Evolutionary conservation across 345 rosid genomes (phyloP).

Genomic region (Draba incana): DNA sequence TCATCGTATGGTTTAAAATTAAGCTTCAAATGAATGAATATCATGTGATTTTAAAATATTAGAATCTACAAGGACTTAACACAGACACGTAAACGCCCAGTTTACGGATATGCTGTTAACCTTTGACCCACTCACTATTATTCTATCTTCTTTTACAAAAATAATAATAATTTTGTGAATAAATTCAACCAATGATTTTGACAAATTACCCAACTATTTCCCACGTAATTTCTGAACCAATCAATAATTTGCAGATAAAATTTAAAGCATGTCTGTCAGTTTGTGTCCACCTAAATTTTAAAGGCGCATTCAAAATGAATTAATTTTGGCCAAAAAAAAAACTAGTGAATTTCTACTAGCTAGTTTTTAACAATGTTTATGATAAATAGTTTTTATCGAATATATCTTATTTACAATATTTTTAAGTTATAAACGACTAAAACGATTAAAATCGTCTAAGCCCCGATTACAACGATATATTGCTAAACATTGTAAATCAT

Average conservation of each 20-base stretch:
- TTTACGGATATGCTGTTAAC: slow-evolving; percentile 6
- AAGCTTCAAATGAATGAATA: background rate
- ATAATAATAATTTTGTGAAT: too few relatives aligned
- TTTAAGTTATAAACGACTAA: too few relatives aligned
- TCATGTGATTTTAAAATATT: background rate
- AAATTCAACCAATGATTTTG: slow-evolving; percentile 21
- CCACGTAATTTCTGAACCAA: slow-evolving; percentile 12
- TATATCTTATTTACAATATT: too few relatives aligned
- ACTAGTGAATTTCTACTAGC: too few relatives aligned
- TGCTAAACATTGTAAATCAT: too few relatives aligned
- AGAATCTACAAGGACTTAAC: slow-evolving; percentile 13
- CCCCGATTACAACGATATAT: too few relatives aligned
- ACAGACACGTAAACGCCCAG: slow-evolving; percentile 21
- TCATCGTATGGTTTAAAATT: slow-evolving; percentile 32
- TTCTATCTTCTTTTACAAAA: background rate
- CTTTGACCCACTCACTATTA: slow-evolving; percentile 27
- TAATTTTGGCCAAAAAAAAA: background rate
- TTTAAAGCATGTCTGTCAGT: slow-evolving; percentile 8
- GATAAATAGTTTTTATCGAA: too few relatives aligned
- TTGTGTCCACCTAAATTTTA: background rate
- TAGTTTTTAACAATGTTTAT: too few relatives aligned
- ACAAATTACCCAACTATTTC: slow-evolving; percentile 14
- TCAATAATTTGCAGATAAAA: slow-evolving; percentile 18
- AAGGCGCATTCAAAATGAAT: background rate
- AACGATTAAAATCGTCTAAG: too few relatives aligned